These are phyloP conservation scores for Candida tropicalis DNA, from an alignment of 1,139 yeast species.

Conservation along the genomic window DNA sequence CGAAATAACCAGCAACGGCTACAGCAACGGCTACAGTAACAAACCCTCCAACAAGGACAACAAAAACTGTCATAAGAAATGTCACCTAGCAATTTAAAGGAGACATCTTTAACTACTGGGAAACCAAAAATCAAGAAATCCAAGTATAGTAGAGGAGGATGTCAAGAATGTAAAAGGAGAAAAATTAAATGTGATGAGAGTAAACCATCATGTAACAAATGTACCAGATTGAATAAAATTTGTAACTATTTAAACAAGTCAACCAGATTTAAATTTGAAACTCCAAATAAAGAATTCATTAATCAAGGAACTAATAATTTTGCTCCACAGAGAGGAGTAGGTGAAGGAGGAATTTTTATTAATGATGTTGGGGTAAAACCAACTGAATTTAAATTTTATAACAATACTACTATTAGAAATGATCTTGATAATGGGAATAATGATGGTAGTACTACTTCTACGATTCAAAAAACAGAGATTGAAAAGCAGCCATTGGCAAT, in stretches of 20 bases:
- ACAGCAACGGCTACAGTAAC: too few species aligned
- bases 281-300: too few species aligned
- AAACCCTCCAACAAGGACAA: neutral
- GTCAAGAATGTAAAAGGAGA: conserved; percentile 63
- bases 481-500: too few species aligned
- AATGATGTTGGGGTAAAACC: neutral
- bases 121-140: conserved; percentile 34
- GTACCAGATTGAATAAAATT: conserved; percentile 48
- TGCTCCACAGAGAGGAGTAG: too few species aligned
- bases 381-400: conserved; percentile 1
- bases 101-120: too few species aligned
- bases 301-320: too few species aligned
- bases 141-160: conserved; percentile 61
- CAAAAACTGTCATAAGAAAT: neutral
- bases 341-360: too few species aligned
- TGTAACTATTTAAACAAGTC: conserved; percentile 46
- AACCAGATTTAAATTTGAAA: conserved; percentile 31
- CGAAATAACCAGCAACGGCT: too few species aligned
- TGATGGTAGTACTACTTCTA: too few species aligned
- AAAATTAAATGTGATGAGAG: conserved; percentile 54
- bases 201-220: conserved; percentile 38
- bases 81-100: too few species aligned
- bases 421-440: neutral
- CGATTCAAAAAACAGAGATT: too few species aligned
- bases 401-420: conserved; percentile 2